Evolutionary conservation across 2,329 filamentous ascomycete genomes (phyloP), one percentile per base, ranked within the genome.

Genomic region (Colletotrichum phormii): DNA sequence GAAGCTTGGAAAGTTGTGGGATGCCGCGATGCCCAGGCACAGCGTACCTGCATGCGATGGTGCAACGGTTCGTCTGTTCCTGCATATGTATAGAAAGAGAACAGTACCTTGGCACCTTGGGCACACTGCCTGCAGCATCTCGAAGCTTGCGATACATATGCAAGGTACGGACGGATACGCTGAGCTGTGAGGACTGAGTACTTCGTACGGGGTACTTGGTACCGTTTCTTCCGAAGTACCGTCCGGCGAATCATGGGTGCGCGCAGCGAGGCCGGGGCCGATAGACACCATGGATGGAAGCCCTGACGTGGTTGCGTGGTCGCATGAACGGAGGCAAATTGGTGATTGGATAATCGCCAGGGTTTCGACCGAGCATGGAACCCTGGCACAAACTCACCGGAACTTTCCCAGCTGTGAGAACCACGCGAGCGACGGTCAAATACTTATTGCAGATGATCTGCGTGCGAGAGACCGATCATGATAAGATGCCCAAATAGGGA

Each of bases 241-340:
- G 64, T 49, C 18, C 42, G 18, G 42, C 33, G 9, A 49, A n/a
- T 15, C 24, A 26, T 35, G 33, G 26, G 31, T 35, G 62, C 4
- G 37, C 12, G 54, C 54, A 46, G 42, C 53, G 26, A 55, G 63
- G 49, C 55, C n/a, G n/a, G 35, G 49, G 26, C 31, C 26, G 37
- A 54, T 24, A 46, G 33, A 35, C 55, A 60, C 61, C 61, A 65
- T 42, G 55, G 26, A 51, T 63, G 57, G 46, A 61, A 55, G 66
- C 22, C 67, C 59, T 71, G 54, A 49, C 51, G 53, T 54, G 59
- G 65, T 55, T 73, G 29, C 46, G 61, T 68, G 55, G 61, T 57
- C 57, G 72, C 73, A 74, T 73, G 66, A 71, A 69, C 26, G 54
- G 70, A 64, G 70, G 70, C 64, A 73, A 73, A 73, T 73, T 73